Percentiles rank a stretch among this genome's conserved stretches.
These are phyloP conservation scores for Delitschia confertaspora DNA, from an alignment of 495 filamentous ascomycete genomes.

Conservation along the genomic window DNA sequence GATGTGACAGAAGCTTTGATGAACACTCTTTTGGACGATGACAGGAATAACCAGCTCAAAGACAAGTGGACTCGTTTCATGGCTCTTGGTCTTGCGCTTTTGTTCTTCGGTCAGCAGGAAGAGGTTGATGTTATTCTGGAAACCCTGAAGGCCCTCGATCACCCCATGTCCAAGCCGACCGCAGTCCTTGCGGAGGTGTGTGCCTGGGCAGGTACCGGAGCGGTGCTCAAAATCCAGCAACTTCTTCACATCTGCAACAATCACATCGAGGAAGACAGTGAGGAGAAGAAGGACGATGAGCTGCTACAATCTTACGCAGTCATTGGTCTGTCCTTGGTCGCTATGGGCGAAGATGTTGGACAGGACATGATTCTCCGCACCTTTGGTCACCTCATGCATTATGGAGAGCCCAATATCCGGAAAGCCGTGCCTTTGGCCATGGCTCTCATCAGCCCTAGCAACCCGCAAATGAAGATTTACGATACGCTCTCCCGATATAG, in stretches of 20 bases:
- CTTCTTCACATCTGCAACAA: constrained; percentile 96
- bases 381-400: constrained; percentile 98
- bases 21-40: constrained; percentile 83
- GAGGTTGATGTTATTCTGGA: constrained; percentile 93
- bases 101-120: constrained; percentile 94
- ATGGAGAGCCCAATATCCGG: constrained; percentile 93
- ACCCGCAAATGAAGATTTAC: constrained; percentile 99
- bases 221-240: constrained; percentile 92
- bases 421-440: constrained; percentile 95
- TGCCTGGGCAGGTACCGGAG: constrained; percentile 94
- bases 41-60: constrained; percentile 75
- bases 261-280: constrained; percentile 82
- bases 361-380: constrained; percentile 98
- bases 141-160: constrained; percentile 88
- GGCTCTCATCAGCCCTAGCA: constrained; percentile 91
- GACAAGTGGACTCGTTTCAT: constrained; percentile 98
- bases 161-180: constrained; percentile 87
- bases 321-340: constrained; percentile 82
- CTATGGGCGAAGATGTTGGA: constrained; percentile 97
- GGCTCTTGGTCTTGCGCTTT: constrained; percentile 82
- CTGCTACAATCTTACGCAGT: constrained; percentile 93
- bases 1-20: constrained; percentile 84
- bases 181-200: constrained; percentile 88
- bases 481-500: constrained; percentile 97
- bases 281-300: constrained; percentile 88